Conservation (phyloP, 352 stramenopile species). For the Phytophthora capsici region DNA sequence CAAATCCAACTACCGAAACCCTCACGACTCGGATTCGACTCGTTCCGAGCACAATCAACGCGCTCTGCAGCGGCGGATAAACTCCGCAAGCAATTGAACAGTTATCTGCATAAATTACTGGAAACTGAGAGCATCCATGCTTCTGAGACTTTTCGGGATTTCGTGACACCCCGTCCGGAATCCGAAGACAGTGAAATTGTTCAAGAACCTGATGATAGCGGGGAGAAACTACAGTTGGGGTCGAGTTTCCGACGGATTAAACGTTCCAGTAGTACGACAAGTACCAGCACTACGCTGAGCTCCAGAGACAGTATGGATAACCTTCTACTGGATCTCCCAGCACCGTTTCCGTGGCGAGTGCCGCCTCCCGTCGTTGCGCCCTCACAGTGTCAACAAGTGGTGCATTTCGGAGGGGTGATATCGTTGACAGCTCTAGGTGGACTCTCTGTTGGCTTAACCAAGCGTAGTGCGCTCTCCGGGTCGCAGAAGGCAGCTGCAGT, state of each 20-base stretch:
- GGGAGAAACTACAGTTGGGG: slow-evolving; percentile 4
- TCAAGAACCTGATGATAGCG: slow-evolving; percentile 1
- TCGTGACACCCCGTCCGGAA: slow-evolving; percentile 51
- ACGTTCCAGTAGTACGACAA: slow-evolving; percentile 24
- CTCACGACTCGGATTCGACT: slow-evolving; percentile 43
- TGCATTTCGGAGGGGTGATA: slow-evolving; percentile 57
- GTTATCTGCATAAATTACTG: slow-evolving; percentile 67
- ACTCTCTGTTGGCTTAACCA: slow-evolving; percentile 56
- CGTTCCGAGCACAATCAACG: slow-evolving; percentile 25
- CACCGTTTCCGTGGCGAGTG: slow-evolving; percentile 30
- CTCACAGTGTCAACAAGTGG: slow-evolving; percentile 36
- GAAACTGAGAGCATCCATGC: slow-evolving; percentile 59
- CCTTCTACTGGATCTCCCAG: slow-evolving; percentile 6
- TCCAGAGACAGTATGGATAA: slow-evolving; percentile 28
- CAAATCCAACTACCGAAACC: slow-evolving; percentile 55
- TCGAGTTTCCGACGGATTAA: slow-evolving; percentile 1
- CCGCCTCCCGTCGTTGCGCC: slow-evolving; percentile 24
- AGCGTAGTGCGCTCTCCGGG: slow-evolving; percentile 56
- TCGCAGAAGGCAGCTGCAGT: slow-evolving; percentile 65
- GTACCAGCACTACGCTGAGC: slow-evolving; percentile 26
- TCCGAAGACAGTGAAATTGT: slow-evolving; percentile 41
- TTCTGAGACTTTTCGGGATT: slow-evolving; percentile 47
- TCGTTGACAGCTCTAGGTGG: slow-evolving; percentile 57
- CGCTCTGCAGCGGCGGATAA: slow-evolving; percentile 41
- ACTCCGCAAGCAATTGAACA: slow-evolving; percentile 58